Conservation (phyloP, 192 early-diverging fungal species). For the Coemansia asiatica region DNA sequence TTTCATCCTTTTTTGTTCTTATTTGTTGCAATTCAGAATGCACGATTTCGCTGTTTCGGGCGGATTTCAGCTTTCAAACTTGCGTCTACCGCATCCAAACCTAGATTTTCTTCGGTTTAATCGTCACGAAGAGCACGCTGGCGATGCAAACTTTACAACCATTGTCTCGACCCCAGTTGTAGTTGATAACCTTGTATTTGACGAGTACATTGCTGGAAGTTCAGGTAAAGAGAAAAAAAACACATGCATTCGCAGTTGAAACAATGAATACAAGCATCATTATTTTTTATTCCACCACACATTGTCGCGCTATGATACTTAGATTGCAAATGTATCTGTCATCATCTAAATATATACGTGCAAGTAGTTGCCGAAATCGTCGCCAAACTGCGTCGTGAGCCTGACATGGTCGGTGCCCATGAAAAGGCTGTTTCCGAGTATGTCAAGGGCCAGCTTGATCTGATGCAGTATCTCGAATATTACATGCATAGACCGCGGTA, state of each 20-base stretch:
- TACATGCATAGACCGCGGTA: constrained; percentile 29
- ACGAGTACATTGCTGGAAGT: constrained; percentile 21
- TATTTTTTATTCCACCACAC: no score
- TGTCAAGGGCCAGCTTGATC: constrained; percentile 23
- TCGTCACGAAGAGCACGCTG: constrained; percentile 19
- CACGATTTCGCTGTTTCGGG: constrained; percentile 15
- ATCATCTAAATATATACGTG: not conserved
- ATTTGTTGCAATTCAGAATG: constrained; percentile 2
- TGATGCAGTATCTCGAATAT: constrained; percentile 31
- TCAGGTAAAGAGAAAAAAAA: constrained; percentile 15
- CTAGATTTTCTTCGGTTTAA: constrained; percentile 31
- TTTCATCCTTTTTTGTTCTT: not conserved
- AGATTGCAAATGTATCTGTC: no score
- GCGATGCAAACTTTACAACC: constrained; percentile 29
- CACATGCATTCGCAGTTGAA: no score
- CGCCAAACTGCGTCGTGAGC: constrained; percentile 13
- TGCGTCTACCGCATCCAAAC: constrained; percentile 29
- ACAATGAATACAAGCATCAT: no score
- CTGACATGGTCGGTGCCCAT: constrained; percentile 19
- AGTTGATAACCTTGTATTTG: constrained; percentile 19
- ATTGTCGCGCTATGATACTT: no score
- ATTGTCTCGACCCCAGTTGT: constrained; percentile 26
- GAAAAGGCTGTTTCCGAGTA: constrained; percentile 21
- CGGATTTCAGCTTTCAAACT: constrained; percentile 26
- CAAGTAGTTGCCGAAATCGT: constrained; percentile 18